phyloP scores from a whole-genome alignment of 352 stramenopile genomes.

The Globisporangium orthogonon region DNA sequence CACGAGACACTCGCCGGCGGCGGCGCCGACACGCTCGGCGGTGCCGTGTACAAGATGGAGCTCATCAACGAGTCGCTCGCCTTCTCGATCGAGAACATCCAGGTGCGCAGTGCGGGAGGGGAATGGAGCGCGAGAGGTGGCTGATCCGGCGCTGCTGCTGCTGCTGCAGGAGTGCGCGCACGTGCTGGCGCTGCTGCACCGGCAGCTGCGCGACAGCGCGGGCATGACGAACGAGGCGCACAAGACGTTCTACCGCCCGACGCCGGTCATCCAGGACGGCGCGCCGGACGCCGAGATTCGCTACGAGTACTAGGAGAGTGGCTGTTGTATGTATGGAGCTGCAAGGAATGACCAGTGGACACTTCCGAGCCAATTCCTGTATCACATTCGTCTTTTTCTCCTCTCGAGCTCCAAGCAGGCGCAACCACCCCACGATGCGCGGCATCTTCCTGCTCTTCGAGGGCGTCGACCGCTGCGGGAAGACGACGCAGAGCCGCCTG shows the following conservation, averaged over 20 bases:
- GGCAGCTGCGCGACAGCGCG: constrained; percentile 53
- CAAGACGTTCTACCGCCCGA: constrained; percentile 22
- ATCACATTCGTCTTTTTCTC: neutral
- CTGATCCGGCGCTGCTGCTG: neutral
- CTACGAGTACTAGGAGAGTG: constrained; percentile 4
- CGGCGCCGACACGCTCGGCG: constrained; percentile 29
- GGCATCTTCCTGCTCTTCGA: constrained; percentile 99
- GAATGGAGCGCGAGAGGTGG: neutral
- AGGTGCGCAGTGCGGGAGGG: constrained; percentile 14
- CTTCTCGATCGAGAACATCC: constrained; percentile 78
- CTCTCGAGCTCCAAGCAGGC: too few species aligned
- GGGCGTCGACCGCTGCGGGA: constrained; percentile 98
- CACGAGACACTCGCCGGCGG: constrained; percentile 24
- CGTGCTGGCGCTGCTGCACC: constrained; percentile 63
- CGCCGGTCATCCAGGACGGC: constrained; percentile 13
- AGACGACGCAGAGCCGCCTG: constrained; percentile 97
- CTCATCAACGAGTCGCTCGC: constrained; percentile 77
- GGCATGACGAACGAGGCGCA: constrained; percentile 28
- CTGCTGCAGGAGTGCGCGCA: constrained; percentile 44
- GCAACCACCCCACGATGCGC: constrained; percentile 23
- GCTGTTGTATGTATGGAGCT: neutral
- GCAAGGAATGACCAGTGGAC: neutral
- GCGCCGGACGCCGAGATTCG: constrained; percentile 2
- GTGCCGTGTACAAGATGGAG: constrained; percentile 62
- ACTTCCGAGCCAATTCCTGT: neutral